phyloP scores from a whole-genome alignment of 345 rosid species.

The Reutealis trisperma region DNA sequence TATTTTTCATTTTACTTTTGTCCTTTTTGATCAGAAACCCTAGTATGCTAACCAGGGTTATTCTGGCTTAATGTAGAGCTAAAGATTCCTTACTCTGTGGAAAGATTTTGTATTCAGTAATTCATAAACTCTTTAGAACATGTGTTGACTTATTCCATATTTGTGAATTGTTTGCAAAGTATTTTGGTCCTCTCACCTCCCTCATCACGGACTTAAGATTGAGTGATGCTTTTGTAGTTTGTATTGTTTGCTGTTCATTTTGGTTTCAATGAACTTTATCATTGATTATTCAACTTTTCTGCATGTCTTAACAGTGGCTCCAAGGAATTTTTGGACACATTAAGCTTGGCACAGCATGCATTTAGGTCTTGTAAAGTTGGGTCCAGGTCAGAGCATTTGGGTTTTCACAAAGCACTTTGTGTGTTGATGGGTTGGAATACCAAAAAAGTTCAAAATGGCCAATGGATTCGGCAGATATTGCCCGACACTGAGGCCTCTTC shows the following conservation, averaged over 20 bases:
- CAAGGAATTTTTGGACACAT: slow-evolving; percentile 34
- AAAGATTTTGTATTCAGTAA: neutral
- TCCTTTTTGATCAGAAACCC: neutral
- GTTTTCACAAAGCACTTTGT: slow-evolving; percentile 56
- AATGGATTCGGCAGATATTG: slow-evolving; percentile 33
- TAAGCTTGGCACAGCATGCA: slow-evolving; percentile 50
- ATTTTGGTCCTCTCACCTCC: neutral
- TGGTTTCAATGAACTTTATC: slow-evolving; percentile 4
- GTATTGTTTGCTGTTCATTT: neutral
- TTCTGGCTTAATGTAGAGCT: neutral
- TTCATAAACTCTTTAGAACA: neutral
- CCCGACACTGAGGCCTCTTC: slow-evolving; percentile 38
- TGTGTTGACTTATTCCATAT: neutral
- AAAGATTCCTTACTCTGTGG: neutral
- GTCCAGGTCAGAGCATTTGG: slow-evolving; percentile 51
- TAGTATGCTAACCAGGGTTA: neutral
- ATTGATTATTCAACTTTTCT: slow-evolving; percentile 3
- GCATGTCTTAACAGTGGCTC: slow-evolving; percentile 35
- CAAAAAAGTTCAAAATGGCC: slow-evolving; percentile 16
- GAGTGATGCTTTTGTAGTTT: slow-evolving; percentile 9
- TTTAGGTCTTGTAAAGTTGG: slow-evolving; percentile 30
- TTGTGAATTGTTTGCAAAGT: neutral
- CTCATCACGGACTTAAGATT: neutral
- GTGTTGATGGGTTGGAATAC: slow-evolving; percentile 52
- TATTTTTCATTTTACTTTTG: neutral